Percentiles rank a stretch among this genome's conserved stretches.
phyloP scores from a whole-genome alignment of 345 rosid genomes.

The Diplotaxis tenuifolia region DNA sequence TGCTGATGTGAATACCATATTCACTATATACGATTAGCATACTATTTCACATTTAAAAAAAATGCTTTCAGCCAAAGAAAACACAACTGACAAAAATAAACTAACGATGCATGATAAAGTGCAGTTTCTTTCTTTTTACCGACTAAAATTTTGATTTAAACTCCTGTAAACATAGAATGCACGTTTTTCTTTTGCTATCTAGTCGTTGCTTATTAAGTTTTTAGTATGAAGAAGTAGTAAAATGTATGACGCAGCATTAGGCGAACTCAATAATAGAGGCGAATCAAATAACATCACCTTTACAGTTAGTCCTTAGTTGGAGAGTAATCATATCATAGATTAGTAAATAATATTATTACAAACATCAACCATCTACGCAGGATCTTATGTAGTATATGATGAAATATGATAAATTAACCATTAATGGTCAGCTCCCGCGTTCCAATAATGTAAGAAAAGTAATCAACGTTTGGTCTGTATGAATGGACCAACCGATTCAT shows the following conservation, averaged over 20 bases:
- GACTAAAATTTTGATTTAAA: background rate
- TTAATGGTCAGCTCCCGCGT: background rate
- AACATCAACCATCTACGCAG: background rate
- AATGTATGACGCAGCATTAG: background rate
- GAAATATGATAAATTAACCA: conserved; percentile 1
- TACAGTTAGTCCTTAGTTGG: conserved; percentile 8
- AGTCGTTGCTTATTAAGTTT: background rate
- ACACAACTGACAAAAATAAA: background rate
- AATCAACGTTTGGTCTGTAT: background rate
- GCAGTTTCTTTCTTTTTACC: background rate
- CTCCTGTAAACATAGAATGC: background rate
- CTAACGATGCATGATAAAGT: background rate
- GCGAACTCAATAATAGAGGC: conserved; percentile 7
- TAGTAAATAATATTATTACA: background rate
- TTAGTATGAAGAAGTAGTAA: background rate
- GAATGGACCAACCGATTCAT: background rate
- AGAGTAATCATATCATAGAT: background rate
- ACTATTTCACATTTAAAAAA: background rate
- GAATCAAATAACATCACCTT: background rate
- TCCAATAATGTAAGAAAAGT: background rate
- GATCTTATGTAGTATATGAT: background rate
- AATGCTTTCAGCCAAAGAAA: background rate
- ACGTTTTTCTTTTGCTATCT: background rate
- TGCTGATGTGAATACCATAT: too few relatives aligned
- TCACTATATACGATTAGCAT: background rate